phyloP scores from a whole-genome alignment of 2,329 filamentous ascomycete genomes.

The Daldinia sp. region DNA sequence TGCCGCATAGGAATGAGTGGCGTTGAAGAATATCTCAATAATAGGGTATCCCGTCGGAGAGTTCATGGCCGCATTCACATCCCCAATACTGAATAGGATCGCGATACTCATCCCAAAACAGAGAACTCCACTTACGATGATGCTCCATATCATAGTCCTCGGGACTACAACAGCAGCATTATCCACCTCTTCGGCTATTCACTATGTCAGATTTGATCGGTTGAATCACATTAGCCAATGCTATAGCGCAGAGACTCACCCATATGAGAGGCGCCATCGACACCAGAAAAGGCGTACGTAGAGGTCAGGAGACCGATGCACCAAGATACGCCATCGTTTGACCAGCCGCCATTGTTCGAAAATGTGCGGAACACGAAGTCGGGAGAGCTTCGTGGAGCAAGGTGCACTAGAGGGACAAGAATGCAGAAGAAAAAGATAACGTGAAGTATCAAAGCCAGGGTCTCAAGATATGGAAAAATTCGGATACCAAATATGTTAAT shows the following conservation, averaged over 20 bases:
- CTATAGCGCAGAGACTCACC: conserved; percentile 47
- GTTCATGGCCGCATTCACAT: conserved; percentile 58
- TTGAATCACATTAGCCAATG: conserved; percentile 42
- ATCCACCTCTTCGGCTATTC: conserved; percentile 59
- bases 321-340: conserved; percentile 26
- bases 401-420: conserved; percentile 32
- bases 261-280: conserved; percentile 37
- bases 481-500: conserved; percentile 63
- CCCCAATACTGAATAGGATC: conserved; percentile 65
- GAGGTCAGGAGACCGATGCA: conserved; percentile 25
- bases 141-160: conserved; percentile 60
- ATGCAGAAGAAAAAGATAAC: conserved; percentile 47
- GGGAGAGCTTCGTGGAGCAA: conserved; percentile 27
- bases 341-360: conserved; percentile 30
- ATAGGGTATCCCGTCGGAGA: conserved; percentile 42
- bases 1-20: conserved; percentile 59
- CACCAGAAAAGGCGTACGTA: conserved; percentile 30
- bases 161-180: conserved; percentile 64
- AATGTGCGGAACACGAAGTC: conserved; percentile 34
- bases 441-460: conserved; percentile 62
- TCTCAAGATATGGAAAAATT: conserved; percentile 63
- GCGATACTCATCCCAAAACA: conserved; percentile 67
- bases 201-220: conserved; percentile 52
- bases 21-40: conserved; percentile 66
- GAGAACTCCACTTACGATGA: conserved; percentile 62